Evolutionary conservation across 2,329 filamentous ascomycete genomes (phyloP).

Genomic region (Trichoderma oligosporum): DNA sequence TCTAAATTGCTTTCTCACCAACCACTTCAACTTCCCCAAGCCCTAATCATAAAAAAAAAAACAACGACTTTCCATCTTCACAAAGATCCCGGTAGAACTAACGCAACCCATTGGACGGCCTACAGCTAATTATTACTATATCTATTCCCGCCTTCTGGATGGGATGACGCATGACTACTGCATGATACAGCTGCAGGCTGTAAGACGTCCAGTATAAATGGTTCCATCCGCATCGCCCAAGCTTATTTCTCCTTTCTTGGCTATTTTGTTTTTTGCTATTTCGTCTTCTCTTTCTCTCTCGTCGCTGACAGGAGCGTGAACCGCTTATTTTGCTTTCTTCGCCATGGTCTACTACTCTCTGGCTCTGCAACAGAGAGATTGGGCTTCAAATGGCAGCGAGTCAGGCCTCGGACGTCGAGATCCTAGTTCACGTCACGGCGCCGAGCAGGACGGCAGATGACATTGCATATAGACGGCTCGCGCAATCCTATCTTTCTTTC

Average conservation of each 20-base stretch:
- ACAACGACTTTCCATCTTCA: not conserved
- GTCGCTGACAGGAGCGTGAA: no score
- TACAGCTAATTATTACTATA: not conserved
- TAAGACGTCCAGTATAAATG: slow-evolving; percentile 16
- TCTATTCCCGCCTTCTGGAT: not conserved
- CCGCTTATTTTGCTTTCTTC: not conserved
- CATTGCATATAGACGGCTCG: slow-evolving; percentile 46
- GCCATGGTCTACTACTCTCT: slow-evolving; percentile 1
- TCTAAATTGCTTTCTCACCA: no score
- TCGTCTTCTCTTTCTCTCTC: not conserved
- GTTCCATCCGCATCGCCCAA: not conserved
- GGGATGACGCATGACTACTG: not conserved
- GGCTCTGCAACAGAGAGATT: not conserved
- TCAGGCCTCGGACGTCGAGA: slow-evolving; percentile 41
- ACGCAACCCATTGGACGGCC: not conserved
- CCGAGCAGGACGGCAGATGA: slow-evolving; percentile 49
- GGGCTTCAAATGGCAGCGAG: slow-evolving; percentile 9
- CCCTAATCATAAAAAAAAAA: no score
- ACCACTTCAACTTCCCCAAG: no score
- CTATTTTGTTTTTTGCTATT: not conserved
- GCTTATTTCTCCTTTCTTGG: no score
- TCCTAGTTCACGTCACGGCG: slow-evolving; percentile 54
- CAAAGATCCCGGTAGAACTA: not conserved
- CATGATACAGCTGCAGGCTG: not conserved
- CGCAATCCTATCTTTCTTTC: slow-evolving; percentile 50